Percentiles rank a stretch among this genome's conserved stretches.
Conservation (phyloP, 495 filamentous ascomycete genomes). For the Immersiella caudata region DNA sequence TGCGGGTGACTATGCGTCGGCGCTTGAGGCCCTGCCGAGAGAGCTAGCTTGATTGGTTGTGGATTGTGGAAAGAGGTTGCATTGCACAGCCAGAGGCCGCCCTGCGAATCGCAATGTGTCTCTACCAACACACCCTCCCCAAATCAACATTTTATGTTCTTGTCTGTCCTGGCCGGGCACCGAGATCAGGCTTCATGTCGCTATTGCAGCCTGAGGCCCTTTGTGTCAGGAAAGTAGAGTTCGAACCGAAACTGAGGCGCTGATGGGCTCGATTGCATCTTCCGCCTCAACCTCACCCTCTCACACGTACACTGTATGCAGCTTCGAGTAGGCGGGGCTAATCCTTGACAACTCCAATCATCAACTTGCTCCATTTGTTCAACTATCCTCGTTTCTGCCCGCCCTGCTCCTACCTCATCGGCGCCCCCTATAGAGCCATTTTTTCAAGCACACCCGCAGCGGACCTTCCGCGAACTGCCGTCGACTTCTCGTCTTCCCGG, state of each 20-base stretch:
- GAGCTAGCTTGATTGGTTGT: neutral
- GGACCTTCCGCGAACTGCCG: neutral
- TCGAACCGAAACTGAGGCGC: no score
- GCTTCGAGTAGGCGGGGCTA: neutral
- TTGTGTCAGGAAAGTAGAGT: no score
- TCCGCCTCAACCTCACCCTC: neutral
- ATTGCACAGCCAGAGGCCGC: neutral
- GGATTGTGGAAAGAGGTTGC: constrained; percentile 2
- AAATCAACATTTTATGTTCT: neutral
- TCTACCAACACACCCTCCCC: neutral
- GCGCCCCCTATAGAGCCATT: neutral
- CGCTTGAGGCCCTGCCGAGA: neutral
- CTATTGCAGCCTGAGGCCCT: no score
- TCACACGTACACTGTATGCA: neutral
- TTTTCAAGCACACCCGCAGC: neutral
- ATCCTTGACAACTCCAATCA: neutral
- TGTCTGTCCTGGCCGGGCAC: neutral
- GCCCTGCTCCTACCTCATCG: neutral
- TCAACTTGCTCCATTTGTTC: neutral
- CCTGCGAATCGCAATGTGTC: neutral
- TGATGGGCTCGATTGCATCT: neutral
- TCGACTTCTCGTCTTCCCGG: neutral
- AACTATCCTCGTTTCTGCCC: neutral
- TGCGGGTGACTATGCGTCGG: constrained; percentile 3
- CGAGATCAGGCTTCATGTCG: no score